Conservation (phyloP, 148 eudicot species). For the Fagopyrum homotropicum region DNA sequence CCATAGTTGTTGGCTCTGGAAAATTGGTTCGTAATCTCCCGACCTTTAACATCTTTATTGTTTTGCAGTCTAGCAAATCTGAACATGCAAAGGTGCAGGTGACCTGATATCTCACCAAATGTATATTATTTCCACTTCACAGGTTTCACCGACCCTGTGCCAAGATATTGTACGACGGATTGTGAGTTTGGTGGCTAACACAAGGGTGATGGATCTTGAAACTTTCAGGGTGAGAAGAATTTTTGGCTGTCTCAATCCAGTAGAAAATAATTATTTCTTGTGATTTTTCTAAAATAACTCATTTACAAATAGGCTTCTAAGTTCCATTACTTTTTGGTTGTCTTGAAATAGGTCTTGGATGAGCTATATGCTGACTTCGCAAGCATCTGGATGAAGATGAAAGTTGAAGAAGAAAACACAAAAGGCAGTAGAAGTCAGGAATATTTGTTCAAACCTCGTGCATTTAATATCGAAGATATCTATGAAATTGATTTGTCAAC, state of each 20-base stretch:
- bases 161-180: constrained; percentile 54
- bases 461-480: constrained; percentile 57
- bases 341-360: constrained; percentile 46
- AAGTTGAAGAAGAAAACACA: constrained; percentile 40
- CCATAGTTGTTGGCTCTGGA: constrained; percentile 24
- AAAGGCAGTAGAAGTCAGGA: constrained; percentile 53
- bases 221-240: constrained; percentile 46
- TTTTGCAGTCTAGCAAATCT: neutral
- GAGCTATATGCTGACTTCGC: constrained; percentile 59
- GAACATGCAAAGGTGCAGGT: neutral
- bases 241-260: neutral
- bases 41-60: neutral
- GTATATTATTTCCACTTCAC: constrained; percentile 7
- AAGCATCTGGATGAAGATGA: constrained; percentile 65
- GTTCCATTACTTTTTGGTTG: neutral
- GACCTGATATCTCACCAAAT: neutral
- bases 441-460: constrained; percentile 84
- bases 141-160: constrained; percentile 51
- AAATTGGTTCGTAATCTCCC: constrained; percentile 37
- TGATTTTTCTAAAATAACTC: neutral
- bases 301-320: neutral
- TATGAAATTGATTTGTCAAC: constrained; percentile 64
- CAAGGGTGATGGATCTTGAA: constrained; percentile 43
- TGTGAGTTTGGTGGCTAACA: constrained; percentile 43
- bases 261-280: neutral